Conservation (phyloP, 1,284 basidiomycete species). For the Phenoliferia sp. region DNA sequence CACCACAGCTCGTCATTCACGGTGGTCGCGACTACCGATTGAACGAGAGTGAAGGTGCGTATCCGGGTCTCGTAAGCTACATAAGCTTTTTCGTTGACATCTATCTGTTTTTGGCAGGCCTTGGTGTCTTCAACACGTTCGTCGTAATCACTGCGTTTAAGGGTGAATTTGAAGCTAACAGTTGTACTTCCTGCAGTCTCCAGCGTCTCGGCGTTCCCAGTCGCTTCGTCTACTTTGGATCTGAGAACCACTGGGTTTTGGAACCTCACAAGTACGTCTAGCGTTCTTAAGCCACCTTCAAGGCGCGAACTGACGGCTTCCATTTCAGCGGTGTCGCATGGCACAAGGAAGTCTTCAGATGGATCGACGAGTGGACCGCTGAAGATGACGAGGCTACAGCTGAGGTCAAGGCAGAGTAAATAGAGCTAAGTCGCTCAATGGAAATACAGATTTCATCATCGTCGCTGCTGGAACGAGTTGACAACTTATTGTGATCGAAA, state of each 20-base stretch:
- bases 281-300: conserved; percentile 49
- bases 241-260: conserved; percentile 88
- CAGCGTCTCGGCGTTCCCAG: conserved; percentile 66
- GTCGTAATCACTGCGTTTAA: conserved; percentile 38
- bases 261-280: conserved; percentile 56
- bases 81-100: neutral
- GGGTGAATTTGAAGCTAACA: neutral
- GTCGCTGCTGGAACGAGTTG: too few species aligned
- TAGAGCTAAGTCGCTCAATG: too few species aligned
- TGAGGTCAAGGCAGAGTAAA: neutral
- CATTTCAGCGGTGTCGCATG: conserved; percentile 44
- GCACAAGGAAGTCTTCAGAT: conserved; percentile 78
- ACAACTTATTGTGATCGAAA: too few species aligned
- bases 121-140: conserved; percentile 71
- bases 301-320: conserved; percentile 35
- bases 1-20: conserved; percentile 73
- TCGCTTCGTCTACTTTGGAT: conserved; percentile 69
- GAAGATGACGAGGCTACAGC: neutral
- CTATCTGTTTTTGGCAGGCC: conserved; percentile 32
- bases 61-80: neutral
- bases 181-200: conserved; percentile 1
- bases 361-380: conserved; percentile 18
- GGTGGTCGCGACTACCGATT: conserved; percentile 57
- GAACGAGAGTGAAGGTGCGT: conserved; percentile 63
- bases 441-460: too few species aligned